A percentile compares a stretch with the other conserved stretches of the same genome.
Evolutionary conservation across 331 rosid species (phyloP).

Genomic region (Erythrophleum ivorense): DNA sequence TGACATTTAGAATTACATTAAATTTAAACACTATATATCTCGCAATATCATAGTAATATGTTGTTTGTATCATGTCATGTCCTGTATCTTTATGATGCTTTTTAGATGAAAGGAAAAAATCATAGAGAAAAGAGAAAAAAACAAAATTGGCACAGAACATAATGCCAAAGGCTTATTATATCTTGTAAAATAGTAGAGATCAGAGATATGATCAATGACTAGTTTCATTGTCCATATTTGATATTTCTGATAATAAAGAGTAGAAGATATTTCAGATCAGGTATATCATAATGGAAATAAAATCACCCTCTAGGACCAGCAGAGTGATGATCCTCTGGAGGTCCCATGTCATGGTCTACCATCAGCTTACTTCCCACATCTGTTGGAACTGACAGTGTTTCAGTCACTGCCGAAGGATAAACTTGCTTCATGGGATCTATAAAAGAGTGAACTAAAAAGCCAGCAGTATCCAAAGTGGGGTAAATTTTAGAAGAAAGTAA

Average conservation of each 20-base stretch:
- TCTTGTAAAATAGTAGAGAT: neutral
- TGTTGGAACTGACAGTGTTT: constrained; percentile 38
- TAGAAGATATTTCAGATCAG: neutral
- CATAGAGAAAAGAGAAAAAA: too few relatives aligned
- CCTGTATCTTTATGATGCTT: too few relatives aligned
- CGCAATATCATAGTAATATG: neutral
- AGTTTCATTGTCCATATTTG: neutral
- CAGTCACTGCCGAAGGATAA: constrained; percentile 43
- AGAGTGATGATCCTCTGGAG: constrained; percentile 52
- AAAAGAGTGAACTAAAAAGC: constrained; percentile 54
- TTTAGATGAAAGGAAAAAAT: too few relatives aligned
- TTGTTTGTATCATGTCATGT: too few relatives aligned
- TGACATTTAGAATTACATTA: too few relatives aligned
- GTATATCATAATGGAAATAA: neutral
- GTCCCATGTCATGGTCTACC: constrained; percentile 32
- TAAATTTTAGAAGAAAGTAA: constrained; percentile 63
- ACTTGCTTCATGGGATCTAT: constrained; percentile 37
- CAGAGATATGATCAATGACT: neutral
- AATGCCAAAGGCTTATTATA: neutral
- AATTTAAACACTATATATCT: neutral
- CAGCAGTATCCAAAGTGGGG: constrained; percentile 75
- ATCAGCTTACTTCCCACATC: constrained; percentile 45
- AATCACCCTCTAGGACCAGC: constrained; percentile 68
- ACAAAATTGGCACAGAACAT: neutral
- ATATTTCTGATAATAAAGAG: neutral